Conservation (phyloP, 2,329 filamentous ascomycete genomes). For the Apiospora pterosperma region DNA sequence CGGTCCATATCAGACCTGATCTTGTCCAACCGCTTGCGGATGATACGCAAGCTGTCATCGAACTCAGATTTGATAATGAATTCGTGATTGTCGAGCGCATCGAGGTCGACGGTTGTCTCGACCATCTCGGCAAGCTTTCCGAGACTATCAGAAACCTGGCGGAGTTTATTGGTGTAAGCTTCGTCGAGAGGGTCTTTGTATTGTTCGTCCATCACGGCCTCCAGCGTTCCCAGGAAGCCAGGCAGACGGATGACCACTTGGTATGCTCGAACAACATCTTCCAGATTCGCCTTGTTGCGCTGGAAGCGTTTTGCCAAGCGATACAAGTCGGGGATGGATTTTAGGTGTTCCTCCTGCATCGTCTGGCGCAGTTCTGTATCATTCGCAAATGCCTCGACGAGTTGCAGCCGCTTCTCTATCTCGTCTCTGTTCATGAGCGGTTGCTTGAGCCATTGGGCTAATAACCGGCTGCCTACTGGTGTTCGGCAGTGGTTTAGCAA, state of each 20-base stretch:
- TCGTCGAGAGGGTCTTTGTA: conserved; percentile 85
- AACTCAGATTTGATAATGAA: conserved; percentile 99
- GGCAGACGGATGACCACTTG: conserved; percentile 91
- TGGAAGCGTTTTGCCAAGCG: conserved; percentile 93
- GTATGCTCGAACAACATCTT: conserved; percentile 94
- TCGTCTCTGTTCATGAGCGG: conserved; percentile 88
- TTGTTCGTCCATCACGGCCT: conserved; percentile 91
- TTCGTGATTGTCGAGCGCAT: conserved; percentile 93
- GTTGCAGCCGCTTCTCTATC: conserved; percentile 86
- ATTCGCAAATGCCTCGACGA: conserved; percentile 91
- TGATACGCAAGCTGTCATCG: conserved; percentile 82
- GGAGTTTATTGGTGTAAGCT: conserved; percentile 82
- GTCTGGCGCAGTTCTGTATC: conserved; percentile 93
- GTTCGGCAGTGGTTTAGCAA: conserved; percentile 98
- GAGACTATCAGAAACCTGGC: conserved; percentile 72
- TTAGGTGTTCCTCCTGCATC: conserved; percentile 93
- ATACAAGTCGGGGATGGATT: conserved; percentile 91
- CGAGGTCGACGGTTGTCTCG: conserved; percentile 93
- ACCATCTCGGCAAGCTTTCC: conserved; percentile 95
- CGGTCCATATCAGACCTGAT: conserved; percentile 77
- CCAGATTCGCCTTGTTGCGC: conserved; percentile 81
- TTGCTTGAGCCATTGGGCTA: conserved; percentile 97
- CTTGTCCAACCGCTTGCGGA: conserved; percentile 86
- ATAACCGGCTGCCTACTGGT: conserved; percentile 80
- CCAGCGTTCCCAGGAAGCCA: conserved; percentile 83